Conservation (phyloP, 176 grass and related monocot genomes). For the Poa pratensis region DNA sequence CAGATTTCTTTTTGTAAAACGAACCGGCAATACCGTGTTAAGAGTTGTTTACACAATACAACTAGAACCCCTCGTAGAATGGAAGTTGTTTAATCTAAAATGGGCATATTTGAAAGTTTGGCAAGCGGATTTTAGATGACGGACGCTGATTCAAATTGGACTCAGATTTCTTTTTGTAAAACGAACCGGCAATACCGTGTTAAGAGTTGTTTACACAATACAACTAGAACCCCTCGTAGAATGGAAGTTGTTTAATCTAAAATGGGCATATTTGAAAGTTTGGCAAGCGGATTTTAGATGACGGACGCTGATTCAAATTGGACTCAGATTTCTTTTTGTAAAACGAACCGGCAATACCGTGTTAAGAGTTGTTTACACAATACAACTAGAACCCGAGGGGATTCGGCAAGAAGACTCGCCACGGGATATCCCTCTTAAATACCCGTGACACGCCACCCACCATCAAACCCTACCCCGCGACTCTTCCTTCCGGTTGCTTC, state of each 20-base stretch:
- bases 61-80: not conserved
- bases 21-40: not conserved
- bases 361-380: not conserved
- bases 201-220: not conserved
- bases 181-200: not conserved
- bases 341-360: not conserved
- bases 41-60: not conserved
- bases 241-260: too few species aligned
- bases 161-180: too few species aligned
- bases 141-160: too few species aligned
- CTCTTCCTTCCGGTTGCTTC: slow-evolving; percentile 46
- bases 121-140: too few species aligned
- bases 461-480: slow-evolving; percentile 48
- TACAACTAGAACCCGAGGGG: slow-evolving; percentile 23
- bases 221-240: not conserved
- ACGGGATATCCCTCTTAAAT: slow-evolving; percentile 35
- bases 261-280: too few species aligned
- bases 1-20: too few species aligned
- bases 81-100: too few species aligned
- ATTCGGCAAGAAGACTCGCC: not conserved
- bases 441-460: slow-evolving; percentile 45
- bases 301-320: too few species aligned
- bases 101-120: too few species aligned
- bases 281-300: too few species aligned
- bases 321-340: too few species aligned